These are phyloP conservation scores for Suhomyces ambrosiae DNA, from an alignment of 1,139 yeast species.

Conservation along the genomic window DNA sequence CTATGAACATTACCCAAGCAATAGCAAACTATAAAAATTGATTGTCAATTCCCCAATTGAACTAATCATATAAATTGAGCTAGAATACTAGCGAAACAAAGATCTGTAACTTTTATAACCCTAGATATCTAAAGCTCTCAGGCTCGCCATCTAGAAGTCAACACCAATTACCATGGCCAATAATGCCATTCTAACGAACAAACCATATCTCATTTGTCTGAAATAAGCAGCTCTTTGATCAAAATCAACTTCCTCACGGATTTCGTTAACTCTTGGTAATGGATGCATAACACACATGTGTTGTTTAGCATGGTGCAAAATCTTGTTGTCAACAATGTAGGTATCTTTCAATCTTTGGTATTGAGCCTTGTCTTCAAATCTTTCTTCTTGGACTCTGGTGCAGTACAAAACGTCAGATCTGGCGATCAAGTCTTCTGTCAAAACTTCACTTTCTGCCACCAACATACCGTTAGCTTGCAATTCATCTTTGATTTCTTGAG, in stretches of 20 bases:
- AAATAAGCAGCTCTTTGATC: constrained; percentile 99
- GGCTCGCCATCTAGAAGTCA: constrained; percentile 53
- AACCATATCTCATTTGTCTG: constrained; percentile 98
- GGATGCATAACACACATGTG: constrained; percentile 99
- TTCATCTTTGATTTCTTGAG: constrained; percentile 68
- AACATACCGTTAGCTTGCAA: constrained; percentile 68
- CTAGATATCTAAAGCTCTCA: too few species aligned
- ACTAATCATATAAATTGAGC: constrained; percentile 5
- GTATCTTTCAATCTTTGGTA: constrained; percentile 89
- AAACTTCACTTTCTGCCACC: constrained; percentile 68
- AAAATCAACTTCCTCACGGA: constrained; percentile 96
- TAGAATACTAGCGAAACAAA: too few species aligned
- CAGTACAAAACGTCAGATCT: constrained; percentile 95
- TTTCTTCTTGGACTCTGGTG: constrained; percentile 97
- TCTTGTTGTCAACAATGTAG: constrained; percentile 89
- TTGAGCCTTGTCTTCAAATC: constrained; percentile 75
- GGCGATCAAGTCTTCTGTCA: constrained; percentile 82
- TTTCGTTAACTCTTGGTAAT: constrained; percentile 94
- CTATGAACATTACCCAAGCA: constrained; percentile 3
- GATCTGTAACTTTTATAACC: too few species aligned
- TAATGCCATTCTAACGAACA: constrained; percentile 97
- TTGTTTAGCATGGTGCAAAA: constrained; percentile 89
- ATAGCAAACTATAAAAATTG: constrained; percentile 4
- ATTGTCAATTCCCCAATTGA: constrained; percentile 17
- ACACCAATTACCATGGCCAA: constrained; percentile 97